Percentiles rank a stretch among this genome's conserved stretches.
Evolutionary conservation across 768 basidiomycete species (phyloP).

Genomic region (Lentinus tigrinus): DNA sequence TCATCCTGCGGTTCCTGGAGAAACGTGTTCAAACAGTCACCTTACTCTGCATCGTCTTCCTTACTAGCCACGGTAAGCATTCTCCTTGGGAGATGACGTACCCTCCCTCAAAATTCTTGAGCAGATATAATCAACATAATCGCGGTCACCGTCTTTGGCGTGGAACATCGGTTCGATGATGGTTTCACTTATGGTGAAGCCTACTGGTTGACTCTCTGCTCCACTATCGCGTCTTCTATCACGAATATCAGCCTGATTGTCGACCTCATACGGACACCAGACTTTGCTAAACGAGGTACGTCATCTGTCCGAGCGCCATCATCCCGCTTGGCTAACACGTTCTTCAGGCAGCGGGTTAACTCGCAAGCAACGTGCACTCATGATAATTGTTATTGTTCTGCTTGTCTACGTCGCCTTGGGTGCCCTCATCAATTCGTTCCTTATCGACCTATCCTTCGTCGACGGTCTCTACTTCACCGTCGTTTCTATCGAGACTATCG

Average conservation of each 20-base stretch:
- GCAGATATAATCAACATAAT: slow-evolving; percentile 70
- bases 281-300: slow-evolving; percentile 66
- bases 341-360: slow-evolving; percentile 76
- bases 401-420: slow-evolving; percentile 75
- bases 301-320: background rate
- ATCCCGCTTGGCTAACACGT: background rate
- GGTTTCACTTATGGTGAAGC: slow-evolving; percentile 67
- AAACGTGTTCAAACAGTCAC: slow-evolving; percentile 62
- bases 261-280: slow-evolving; percentile 56
- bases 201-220: slow-evolving; percentile 79
- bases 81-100: background rate
- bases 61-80: slow-evolving; percentile 67
- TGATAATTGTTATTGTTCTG: slow-evolving; percentile 74
- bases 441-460: slow-evolving; percentile 60
- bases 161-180: slow-evolving; percentile 56
- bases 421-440: slow-evolving; percentile 53
- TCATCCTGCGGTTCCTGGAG: slow-evolving; percentile 75
- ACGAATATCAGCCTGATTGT: slow-evolving; percentile 67
- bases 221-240: slow-evolving; percentile 61
- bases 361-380: slow-evolving; percentile 74
- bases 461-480: slow-evolving; percentile 78
- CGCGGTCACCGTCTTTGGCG: slow-evolving; percentile 60
- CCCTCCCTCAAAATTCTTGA: background rate
- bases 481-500: slow-evolving; percentile 63
- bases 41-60: slow-evolving; percentile 55